Evolutionary conservation across 208 protist species (phyloP), one percentile per base, ranked within the genome.

Genomic region (Crithidia mellificae): DNA sequence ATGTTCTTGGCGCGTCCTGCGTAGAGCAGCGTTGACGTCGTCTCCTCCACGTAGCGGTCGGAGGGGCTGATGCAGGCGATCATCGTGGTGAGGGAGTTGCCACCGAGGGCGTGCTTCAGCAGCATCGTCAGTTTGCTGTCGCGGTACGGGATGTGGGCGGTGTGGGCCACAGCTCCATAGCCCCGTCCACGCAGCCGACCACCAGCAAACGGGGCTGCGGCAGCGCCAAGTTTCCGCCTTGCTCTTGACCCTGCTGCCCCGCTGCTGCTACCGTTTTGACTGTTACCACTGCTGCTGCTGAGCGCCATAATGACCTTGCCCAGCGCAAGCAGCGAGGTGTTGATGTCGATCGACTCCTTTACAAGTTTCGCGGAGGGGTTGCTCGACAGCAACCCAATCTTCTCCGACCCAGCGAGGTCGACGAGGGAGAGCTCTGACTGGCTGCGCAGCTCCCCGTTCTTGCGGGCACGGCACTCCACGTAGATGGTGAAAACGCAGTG

Each of bases 251-350:
- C 15, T 22, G 50, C n/a, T 19, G 12, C 46, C 15, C 27, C 43
- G 8, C 58, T 17, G 22, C 24, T 46, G 44, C n/a, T n/a, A n/a
- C n/a, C n/a, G n/a, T n/a, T n/a, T n/a, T n/a, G n/a, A n/a, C n/a
- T n/a, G n/a, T n/a, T n/a, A n/a, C 53, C 34, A 27, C 43, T 62
- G 22, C 32, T 53, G 38, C 68, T 69, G 29, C 68, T 58, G 5
- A 98, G 86, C 12, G 91, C 89, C 19, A 71, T 92, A 59, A 98
- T 97, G n/a, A 98, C 94, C 53, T 95, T 96, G 3, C 92, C 91
- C 1, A 98, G 72, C 4, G 92, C 81, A 27, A 97, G 83, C 38
- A 98, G 78, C 1, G 92, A 97, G 2, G 87, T 83, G 76, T 98
- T 98, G 72, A 98, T 98, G 20, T 97, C 91, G 47, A 95, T 91